Conservation (phyloP, 1,284 basidiomycete genomes). For the Ustilago tritici region DNA sequence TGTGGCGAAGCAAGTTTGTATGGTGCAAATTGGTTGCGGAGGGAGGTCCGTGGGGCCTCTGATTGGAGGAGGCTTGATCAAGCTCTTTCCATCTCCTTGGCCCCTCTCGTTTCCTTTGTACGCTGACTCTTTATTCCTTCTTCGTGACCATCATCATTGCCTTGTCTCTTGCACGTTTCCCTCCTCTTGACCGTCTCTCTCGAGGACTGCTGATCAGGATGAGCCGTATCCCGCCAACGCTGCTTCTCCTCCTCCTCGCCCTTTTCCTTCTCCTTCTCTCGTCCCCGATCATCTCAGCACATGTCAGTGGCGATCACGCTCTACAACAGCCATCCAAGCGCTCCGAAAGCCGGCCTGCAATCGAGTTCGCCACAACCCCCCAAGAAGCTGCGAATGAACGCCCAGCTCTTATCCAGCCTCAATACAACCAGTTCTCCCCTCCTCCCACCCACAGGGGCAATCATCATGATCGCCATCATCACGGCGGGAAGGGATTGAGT, state of each 20-base stretch:
- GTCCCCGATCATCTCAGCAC: not conserved
- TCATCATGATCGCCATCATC: not conserved
- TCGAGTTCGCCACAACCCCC: not conserved
- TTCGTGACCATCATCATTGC: too few species aligned
- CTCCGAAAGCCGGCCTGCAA: not conserved
- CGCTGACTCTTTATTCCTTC: too few species aligned
- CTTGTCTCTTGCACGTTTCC: too few species aligned
- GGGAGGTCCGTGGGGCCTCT: too few species aligned
- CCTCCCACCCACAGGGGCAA: not conserved
- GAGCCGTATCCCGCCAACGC: too few species aligned
- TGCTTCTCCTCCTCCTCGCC: not conserved
- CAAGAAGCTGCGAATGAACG: not conserved
- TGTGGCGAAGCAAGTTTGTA: too few species aligned
- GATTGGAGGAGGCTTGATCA: too few species aligned
- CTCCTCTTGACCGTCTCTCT: too few species aligned
- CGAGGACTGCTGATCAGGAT: too few species aligned
- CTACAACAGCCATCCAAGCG: not conserved
- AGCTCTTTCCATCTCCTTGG: too few species aligned
- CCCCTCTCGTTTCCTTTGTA: not conserved
- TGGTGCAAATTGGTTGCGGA: too few species aligned
- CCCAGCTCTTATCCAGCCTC: constrained; percentile 7
- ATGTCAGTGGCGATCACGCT: too few species aligned
- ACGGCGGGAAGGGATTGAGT: not conserved
- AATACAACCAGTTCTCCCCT: constrained; percentile 29
- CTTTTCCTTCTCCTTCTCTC: not conserved